A percentile compares a stretch with the other conserved stretches of the same genome.
These are phyloP conservation scores for Rhynchospora pubera DNA, from an alignment of 176 grass and related monocot species.

Conservation along the genomic window DNA sequence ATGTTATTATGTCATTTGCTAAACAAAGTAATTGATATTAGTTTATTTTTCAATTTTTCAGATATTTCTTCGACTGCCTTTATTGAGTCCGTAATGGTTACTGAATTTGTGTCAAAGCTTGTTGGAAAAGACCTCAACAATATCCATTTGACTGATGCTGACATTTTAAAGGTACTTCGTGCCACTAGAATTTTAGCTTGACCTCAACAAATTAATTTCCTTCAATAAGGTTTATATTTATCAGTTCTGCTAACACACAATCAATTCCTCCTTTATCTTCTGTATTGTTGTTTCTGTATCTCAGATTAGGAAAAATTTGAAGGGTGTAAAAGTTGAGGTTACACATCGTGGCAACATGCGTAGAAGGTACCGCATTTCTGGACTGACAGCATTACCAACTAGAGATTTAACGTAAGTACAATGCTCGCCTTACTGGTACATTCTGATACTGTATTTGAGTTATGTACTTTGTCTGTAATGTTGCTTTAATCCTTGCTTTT, in stretches of 20 bases:
- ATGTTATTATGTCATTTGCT: not conserved
- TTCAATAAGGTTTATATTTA: not conserved
- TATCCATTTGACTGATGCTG: slow-evolving; percentile 2
- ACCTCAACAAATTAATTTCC: not conserved
- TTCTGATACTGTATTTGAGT: not conserved
- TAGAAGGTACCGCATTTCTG: slow-evolving; percentile 29
- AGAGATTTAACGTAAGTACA: slow-evolving; percentile 26
- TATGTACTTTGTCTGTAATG: not conserved
- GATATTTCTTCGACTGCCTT: slow-evolving; percentile 55
- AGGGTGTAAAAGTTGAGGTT: slow-evolving; percentile 53
- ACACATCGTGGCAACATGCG: slow-evolving; percentile 26
- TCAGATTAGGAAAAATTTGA: slow-evolving; percentile 49
- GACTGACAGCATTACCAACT: slow-evolving; percentile 7
- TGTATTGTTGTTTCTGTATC: not conserved
- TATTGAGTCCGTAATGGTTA: slow-evolving; percentile 27
- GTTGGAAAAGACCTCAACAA: not conserved
- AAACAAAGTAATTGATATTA: not conserved
- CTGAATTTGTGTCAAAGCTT: slow-evolving; percentile 31
- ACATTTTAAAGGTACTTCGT: slow-evolving; percentile 34
- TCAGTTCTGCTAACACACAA: not conserved
- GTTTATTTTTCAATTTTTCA: slow-evolving; percentile 14
- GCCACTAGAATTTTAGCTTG: not conserved
- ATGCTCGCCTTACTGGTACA: not conserved
- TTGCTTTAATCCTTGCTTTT: not conserved
- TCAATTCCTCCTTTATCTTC: not conserved